Evolutionary conservation across 176 grass and related monocot genomes (phyloP).

Genomic region (Urochloa ruziziensis): DNA sequence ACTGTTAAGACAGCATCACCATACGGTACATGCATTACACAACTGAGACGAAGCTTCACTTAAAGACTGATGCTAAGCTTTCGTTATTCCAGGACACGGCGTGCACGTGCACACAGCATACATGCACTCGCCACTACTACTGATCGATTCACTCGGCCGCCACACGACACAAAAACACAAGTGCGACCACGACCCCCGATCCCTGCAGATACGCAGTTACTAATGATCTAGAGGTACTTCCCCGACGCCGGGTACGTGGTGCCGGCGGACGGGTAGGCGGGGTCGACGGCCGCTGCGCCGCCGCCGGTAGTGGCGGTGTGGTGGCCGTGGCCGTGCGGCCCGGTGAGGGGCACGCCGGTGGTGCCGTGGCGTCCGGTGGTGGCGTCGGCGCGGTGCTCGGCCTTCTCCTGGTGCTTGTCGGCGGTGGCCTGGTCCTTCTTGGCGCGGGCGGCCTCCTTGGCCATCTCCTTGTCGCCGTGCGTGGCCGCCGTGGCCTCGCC

Average conservation of each 20-base stretch:
- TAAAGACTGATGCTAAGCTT: neutral
- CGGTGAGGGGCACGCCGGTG: conserved; percentile 39
- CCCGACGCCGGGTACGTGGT: conserved; percentile 19
- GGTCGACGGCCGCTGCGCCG: neutral
- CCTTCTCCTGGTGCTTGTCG: conserved; percentile 66
- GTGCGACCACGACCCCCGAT: neutral
- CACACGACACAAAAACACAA: conserved; percentile 2
- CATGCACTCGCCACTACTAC: neutral
- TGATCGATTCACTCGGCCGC: neutral
- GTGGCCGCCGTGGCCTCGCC: conserved; percentile 39
- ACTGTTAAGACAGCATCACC: too few relatives aligned
- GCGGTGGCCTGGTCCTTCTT: conserved; percentile 48
- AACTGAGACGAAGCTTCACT: too few relatives aligned
- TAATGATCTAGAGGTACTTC: conserved; percentile 21
- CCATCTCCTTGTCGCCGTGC: conserved; percentile 45
- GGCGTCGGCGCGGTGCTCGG: conserved; percentile 44
- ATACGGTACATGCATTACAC: too few relatives aligned
- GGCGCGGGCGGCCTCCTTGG: conserved; percentile 39
- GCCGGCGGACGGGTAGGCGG: conserved; percentile 8
- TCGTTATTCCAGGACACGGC: conserved; percentile 19
- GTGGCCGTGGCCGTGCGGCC: conserved; percentile 20
- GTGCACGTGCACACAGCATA: neutral
- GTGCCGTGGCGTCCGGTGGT: conserved; percentile 23
- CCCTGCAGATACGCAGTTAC: too few relatives aligned
- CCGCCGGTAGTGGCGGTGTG: neutral